These are phyloP conservation scores for Diaporthe batatas DNA, from an alignment of 2,329 filamentous ascomycete species.

Conservation along the genomic window DNA sequence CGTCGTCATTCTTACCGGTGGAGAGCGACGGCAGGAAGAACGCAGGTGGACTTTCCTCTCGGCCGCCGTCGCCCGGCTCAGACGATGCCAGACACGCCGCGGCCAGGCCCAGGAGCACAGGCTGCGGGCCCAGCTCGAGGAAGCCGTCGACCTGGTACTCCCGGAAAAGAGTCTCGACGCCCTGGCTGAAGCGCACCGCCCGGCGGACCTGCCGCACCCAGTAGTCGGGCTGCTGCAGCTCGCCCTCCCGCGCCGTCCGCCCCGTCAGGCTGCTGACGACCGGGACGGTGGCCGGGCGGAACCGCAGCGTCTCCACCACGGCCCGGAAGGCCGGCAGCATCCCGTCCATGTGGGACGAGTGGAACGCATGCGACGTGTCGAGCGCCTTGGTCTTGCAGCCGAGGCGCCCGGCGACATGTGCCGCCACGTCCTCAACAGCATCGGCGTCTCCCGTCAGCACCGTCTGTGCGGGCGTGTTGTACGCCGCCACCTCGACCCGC, in stretches of 20 bases:
- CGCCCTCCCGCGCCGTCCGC: too few relatives aligned
- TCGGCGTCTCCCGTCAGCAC: background rate
- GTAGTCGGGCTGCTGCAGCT: background rate
- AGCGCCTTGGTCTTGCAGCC: background rate
- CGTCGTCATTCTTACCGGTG: background rate
- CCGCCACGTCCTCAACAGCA: background rate
- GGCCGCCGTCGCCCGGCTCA: too few relatives aligned
- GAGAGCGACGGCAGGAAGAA: background rate
- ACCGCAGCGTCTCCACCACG: background rate
- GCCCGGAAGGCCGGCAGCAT: background rate
- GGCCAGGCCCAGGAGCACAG: background rate
- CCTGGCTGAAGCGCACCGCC: background rate
- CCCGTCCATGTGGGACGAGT: background rate
- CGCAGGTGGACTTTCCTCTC: too few relatives aligned
- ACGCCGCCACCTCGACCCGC: background rate
- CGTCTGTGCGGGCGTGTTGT: background rate
- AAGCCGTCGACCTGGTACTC: background rate
- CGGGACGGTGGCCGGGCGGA: background rate
- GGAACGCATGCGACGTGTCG: background rate
- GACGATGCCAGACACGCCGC: too few relatives aligned
- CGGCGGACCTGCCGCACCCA: background rate
- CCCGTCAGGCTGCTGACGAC: background rate
- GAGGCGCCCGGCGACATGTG: background rate
- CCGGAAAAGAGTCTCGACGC: background rate
- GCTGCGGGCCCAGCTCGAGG: background rate